Evolutionary conservation across 345 rosid species (phyloP).

Genomic region (Citrus hindsii): DNA sequence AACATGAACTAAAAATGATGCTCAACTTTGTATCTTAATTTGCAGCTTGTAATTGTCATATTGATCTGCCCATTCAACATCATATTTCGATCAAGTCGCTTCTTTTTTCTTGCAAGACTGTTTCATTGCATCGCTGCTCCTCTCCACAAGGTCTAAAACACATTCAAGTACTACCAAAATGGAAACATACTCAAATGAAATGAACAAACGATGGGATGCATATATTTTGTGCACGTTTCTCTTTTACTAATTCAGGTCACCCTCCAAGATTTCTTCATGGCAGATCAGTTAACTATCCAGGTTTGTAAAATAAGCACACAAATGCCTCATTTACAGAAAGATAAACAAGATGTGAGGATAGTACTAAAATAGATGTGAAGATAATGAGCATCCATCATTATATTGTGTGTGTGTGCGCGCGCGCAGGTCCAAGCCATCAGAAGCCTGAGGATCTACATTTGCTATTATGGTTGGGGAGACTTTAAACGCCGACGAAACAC

Average conservation of each 20-base stretch:
- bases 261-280: slow-evolving; percentile 71
- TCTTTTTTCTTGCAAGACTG: slow-evolving; percentile 29
- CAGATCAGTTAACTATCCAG: slow-evolving; percentile 70
- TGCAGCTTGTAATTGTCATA: slow-evolving; percentile 27
- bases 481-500: slow-evolving; percentile 32
- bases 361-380: too few species aligned
- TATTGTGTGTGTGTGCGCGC: too few species aligned
- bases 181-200: not conserved
- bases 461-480: slow-evolving; percentile 79
- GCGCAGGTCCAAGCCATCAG: slow-evolving; percentile 55
- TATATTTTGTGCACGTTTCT: too few species aligned
- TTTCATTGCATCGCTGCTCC: slow-evolving; percentile 41
- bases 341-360: too few species aligned
- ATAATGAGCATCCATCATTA: too few species aligned
- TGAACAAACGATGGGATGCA: too few species aligned
- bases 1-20: not conserved
- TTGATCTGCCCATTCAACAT: slow-evolving; percentile 35
- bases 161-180: not conserved
- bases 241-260: slow-evolving; percentile 34
- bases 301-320: too few species aligned
- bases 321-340: too few species aligned
- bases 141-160: slow-evolving; percentile 12
- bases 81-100: slow-evolving; percentile 32
- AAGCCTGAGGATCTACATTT: slow-evolving; percentile 65
- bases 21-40: not conserved